These are phyloP conservation scores for Arthrobotrys sinensis DNA, from an alignment of 2,329 filamentous ascomycete species.

Conservation along the genomic window DNA sequence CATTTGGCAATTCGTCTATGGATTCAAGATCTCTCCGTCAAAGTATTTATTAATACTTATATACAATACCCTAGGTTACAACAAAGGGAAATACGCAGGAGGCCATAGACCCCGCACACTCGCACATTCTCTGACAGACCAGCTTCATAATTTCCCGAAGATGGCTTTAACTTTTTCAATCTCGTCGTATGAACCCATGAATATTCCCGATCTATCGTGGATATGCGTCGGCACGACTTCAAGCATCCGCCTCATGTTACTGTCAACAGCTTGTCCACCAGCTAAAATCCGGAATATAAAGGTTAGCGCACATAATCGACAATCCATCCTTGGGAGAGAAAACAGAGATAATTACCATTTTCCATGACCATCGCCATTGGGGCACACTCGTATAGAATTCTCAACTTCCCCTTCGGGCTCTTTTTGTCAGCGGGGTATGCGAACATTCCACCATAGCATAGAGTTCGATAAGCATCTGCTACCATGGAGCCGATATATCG, in stretches of 20 bases:
- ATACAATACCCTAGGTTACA: neutral
- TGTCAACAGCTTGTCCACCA: conserved; percentile 91
- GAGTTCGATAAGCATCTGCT: conserved; percentile 94
- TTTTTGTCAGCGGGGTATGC: conserved; percentile 98
- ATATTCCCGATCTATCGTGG: conserved; percentile 95
- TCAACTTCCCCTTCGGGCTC: conserved; percentile 96
- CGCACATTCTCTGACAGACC: neutral
- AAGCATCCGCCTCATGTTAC: conserved; percentile 91
- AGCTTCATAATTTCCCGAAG: conserved; percentile 74
- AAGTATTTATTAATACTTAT: neutral
- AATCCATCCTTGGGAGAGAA: neutral
- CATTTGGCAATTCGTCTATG: neutral
- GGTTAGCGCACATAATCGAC: neutral
- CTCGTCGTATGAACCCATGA: conserved; percentile 94
- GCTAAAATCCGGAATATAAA: conserved; percentile 71
- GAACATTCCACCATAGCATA: conserved; percentile 96
- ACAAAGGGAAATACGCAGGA: neutral
- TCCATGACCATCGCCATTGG: conserved; percentile 99
- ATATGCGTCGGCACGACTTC: conserved; percentile 91
- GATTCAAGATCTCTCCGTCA: neutral
- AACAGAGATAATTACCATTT: conserved; percentile 76
- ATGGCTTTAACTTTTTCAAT: conserved; percentile 93
- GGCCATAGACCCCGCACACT: neutral
- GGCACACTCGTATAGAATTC: conserved; percentile 97
- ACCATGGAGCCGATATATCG: conserved; percentile 99